A percentile compares a stretch with the other conserved stretches of the same genome.
Conservation (phyloP, 2,329 filamentous ascomycete species). For the Sclerotinia glacialis region DNA sequence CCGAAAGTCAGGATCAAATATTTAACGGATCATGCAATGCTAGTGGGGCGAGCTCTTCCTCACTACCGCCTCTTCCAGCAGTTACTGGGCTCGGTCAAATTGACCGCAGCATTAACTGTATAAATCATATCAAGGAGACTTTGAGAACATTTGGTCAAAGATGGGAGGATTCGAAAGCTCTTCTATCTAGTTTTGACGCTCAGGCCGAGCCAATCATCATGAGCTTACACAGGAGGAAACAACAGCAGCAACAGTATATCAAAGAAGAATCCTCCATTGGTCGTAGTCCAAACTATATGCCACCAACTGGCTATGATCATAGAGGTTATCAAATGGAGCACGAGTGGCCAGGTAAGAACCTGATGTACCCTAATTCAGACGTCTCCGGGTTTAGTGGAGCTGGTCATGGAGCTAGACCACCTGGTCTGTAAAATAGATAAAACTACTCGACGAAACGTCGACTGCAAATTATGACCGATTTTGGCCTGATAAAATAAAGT, state of each 20-base stretch:
- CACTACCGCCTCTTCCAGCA: slow-evolving; percentile 50
- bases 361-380: slow-evolving; percentile 25
- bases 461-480: background rate
- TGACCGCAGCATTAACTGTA: slow-evolving; percentile 53
- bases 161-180: slow-evolving; percentile 55
- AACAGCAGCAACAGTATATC: slow-evolving; percentile 29
- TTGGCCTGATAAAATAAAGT: background rate
- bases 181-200: slow-evolving; percentile 53
- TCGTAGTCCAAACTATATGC: slow-evolving; percentile 31
- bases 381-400: slow-evolving; percentile 25
- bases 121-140: slow-evolving; percentile 54
- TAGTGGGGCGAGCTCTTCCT: slow-evolving; percentile 43
- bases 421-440: slow-evolving; percentile 3
- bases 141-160: slow-evolving; percentile 56
- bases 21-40: slow-evolving; percentile 43
- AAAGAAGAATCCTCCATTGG: slow-evolving; percentile 28
- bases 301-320: slow-evolving; percentile 30
- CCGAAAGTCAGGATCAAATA: slow-evolving; percentile 55
- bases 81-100: slow-evolving; percentile 49
- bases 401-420: slow-evolving; percentile 14
- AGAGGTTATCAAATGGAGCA: slow-evolving; percentile 26
- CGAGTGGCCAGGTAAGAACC: slow-evolving; percentile 30
- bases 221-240: slow-evolving; percentile 46
- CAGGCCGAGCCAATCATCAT: slow-evolving; percentile 32
- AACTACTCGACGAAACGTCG: background rate